These are phyloP conservation scores for Penicillium longicatenatum DNA, from an alignment of 495 filamentous ascomycete species.

Conservation along the genomic window DNA sequence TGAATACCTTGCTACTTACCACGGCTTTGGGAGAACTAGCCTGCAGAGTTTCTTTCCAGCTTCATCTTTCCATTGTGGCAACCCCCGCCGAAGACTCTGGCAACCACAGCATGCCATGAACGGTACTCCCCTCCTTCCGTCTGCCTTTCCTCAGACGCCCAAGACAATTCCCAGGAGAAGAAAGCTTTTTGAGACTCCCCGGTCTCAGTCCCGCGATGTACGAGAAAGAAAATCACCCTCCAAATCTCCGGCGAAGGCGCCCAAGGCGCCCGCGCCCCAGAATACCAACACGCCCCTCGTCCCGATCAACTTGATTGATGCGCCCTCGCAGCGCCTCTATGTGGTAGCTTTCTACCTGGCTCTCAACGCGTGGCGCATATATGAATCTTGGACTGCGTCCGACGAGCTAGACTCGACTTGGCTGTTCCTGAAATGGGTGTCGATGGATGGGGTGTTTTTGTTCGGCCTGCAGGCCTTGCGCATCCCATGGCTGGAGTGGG, in stretches of 20 bases:
- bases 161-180: conserved; percentile 41
- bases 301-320: conserved; percentile 74
- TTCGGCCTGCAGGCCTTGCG: conserved; percentile 80
- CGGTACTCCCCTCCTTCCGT: conserved; percentile 71
- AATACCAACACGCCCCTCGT: conserved; percentile 62
- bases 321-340: conserved; percentile 85
- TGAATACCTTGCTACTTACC: not conserved
- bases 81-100: conserved; percentile 14
- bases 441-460: conserved; percentile 78
- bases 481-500: conserved; percentile 96
- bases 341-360: conserved; percentile 72
- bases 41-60: not conserved
- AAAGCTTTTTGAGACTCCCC: conserved; percentile 36
- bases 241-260: conserved; percentile 30
- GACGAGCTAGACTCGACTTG: conserved; percentile 79
- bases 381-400: conserved; percentile 77
- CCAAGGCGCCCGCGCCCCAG: conserved; percentile 21
- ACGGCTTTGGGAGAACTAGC: not conserved
- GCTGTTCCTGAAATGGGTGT: conserved; percentile 91
- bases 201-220: conserved; percentile 29
- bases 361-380: conserved; percentile 77
- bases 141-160: conserved; percentile 70
- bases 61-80: not conserved
- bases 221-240: conserved; percentile 20
- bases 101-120: conserved; percentile 66